Evolutionary conservation across 1,139 yeast species (phyloP).

Genomic region (Geotrichum phurueaensis): DNA sequence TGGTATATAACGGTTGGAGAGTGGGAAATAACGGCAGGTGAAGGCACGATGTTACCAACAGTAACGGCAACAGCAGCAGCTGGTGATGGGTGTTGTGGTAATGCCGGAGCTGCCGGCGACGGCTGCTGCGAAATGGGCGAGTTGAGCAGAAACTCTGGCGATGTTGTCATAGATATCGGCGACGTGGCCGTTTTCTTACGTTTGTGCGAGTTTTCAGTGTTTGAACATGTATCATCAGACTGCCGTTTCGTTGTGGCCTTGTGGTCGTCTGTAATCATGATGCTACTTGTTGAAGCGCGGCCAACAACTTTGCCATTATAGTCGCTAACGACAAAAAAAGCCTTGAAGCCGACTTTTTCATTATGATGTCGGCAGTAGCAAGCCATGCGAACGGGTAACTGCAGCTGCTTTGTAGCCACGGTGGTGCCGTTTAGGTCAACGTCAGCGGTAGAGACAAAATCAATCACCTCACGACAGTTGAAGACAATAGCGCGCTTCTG

Average conservation of each 20-base stretch:
- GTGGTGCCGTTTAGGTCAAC: conserved; percentile 34
- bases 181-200: background rate
- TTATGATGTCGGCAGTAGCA: conserved; percentile 92
- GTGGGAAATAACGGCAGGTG: background rate
- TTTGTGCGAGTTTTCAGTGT: conserved; percentile 1
- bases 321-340: conserved; percentile 63
- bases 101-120: background rate
- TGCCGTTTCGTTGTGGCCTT: conserved; percentile 38
- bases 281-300: conserved; percentile 61
- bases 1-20: background rate
- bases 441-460: conserved; percentile 50
- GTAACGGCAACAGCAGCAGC: background rate
- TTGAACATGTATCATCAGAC: background rate
- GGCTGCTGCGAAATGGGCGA: conserved; percentile 4
- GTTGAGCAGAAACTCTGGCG: background rate
- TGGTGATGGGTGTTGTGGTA: background rate
- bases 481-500: conserved; percentile 78
- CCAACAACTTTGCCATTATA: conserved; percentile 58
- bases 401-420: conserved; percentile 37
- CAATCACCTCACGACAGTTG: conserved; percentile 78
- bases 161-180: background rate
- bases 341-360: conserved; percentile 68
- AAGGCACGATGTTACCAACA: background rate
- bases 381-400: conserved; percentile 77
- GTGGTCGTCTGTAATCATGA: conserved; percentile 89